phyloP scores from a whole-genome alignment of 306 rosid genomes.

The Dryas drummondii region DNA sequence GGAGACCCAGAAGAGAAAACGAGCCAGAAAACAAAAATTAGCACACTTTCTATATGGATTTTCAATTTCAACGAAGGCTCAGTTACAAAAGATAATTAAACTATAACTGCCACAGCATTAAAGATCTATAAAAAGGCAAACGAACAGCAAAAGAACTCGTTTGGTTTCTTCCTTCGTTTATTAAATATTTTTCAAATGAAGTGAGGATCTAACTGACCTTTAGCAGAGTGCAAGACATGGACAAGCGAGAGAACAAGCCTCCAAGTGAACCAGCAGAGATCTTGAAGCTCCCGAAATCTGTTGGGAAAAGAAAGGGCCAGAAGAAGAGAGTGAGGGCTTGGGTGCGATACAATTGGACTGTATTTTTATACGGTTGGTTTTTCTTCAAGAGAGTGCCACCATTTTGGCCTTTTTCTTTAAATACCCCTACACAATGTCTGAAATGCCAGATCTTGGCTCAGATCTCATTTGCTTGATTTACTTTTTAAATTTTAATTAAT shows the following conservation, averaged over 20 bases:
- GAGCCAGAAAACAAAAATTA: slow-evolving; percentile 21
- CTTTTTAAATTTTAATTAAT: neutral
- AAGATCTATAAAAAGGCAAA: slow-evolving; percentile 14
- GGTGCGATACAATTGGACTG: neutral
- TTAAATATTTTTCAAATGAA: neutral
- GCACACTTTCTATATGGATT: slow-evolving; percentile 1
- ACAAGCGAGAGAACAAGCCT: neutral
- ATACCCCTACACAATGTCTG: slow-evolving; percentile 5
- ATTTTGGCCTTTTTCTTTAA: neutral
- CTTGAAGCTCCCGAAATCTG: slow-evolving; percentile 29
- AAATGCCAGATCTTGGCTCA: slow-evolving; percentile 7
- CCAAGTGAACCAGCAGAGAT: slow-evolving; percentile 12
- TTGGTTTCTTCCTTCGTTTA: neutral
- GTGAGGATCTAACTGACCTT: slow-evolving; percentile 43
- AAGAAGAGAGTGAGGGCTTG: slow-evolving; percentile 7
- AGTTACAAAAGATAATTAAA: slow-evolving; percentile 15
- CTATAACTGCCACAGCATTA: neutral
- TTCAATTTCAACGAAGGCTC: slow-evolving; percentile 22
- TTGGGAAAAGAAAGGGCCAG: neutral
- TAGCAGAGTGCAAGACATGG: slow-evolving; percentile 8
- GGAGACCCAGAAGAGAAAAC: slow-evolving; percentile 37
- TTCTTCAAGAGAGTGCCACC: slow-evolving; percentile 15
- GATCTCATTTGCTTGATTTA: neutral
- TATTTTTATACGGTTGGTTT: slow-evolving; percentile 26
- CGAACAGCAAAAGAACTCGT: neutral